Evolutionary conservation across 225 moss, liverwort and hornwort genomes (phyloP), one percentile per base, ranked within the genome.

Genomic region (Bryum argenteum): DNA sequence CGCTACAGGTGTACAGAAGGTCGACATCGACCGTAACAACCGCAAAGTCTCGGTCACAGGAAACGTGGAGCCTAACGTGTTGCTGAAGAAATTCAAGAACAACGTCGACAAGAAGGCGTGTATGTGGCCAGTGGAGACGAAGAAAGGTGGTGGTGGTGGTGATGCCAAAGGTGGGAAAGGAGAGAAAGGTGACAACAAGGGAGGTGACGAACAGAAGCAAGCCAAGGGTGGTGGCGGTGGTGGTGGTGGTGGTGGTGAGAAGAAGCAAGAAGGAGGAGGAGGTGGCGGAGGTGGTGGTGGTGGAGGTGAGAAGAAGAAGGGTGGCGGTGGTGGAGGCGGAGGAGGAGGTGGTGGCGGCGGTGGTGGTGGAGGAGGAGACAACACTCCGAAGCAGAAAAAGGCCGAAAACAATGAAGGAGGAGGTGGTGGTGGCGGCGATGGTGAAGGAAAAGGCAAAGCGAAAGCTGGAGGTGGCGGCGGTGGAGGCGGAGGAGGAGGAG

Each of bases 101-200:
- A 75, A 86, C 17, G 72, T 87, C 0, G 80, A 78, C 58, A 87
- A 78, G 73, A 83, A 81, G 54, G 80, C 87, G 1, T 18, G 8
- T 1, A 22, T 73, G 51, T 85, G 67, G 67, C 20, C 75, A 9
- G 61, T 37, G 47, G 83, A 69, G 3, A 26, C 65, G 5, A 85
- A 82, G 74, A 74, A 75, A 61, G 86, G 78, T 6, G 21, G 71
- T 1, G 71, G 76, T 8, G 73, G 65, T 33, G 73, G 79, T 28
- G 78, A 66, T 37, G 79, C 54, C 8, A 79, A 79, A 71, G 83
- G 83, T 15, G 83, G 78, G 28, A 86, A 80, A 39, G 70, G 63
- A 26, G 76, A 70, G 28, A 86, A 80, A 39, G 70, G 57, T n/a
- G 72, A 70, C 1, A 58, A 80, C 11, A 74, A 77, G 19, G 80